Percentiles rank a stretch among this genome's conserved stretches.
These are phyloP conservation scores for Claviceps arundinis DNA, from an alignment of 2,329 filamentous ascomycete species.

Conservation along the genomic window DNA sequence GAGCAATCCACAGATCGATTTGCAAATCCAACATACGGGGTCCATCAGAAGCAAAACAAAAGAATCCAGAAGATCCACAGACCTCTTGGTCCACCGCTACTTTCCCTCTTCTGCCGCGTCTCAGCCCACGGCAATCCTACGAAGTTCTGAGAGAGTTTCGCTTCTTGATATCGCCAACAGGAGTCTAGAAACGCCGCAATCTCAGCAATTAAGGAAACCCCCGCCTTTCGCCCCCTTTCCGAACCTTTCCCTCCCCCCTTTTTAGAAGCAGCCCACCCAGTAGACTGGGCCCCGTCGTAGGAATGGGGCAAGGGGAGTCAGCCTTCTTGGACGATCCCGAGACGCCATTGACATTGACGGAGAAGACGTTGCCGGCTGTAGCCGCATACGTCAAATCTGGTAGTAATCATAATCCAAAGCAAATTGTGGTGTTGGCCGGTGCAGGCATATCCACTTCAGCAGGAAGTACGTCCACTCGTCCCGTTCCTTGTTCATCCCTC, in stretches of 20 bases:
- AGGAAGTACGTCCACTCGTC: conserved; percentile 32
- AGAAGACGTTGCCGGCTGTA: conserved; percentile 57
- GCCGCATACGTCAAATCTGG: conserved; percentile 53
- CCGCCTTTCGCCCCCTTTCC: conserved; percentile 5
- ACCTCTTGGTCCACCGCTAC: too few relatives aligned
- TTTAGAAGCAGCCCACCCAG: too few relatives aligned
- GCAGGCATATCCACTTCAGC: conserved; percentile 74
- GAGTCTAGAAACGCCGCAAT: conserved; percentile 12
- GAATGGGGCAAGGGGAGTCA: conserved; percentile 80
- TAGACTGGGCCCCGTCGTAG: conserved; percentile 24
- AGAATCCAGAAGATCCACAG: too few relatives aligned
- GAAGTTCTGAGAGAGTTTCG: too few relatives aligned
- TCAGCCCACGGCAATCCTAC: too few relatives aligned
- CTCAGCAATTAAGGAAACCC: conserved; percentile 17
- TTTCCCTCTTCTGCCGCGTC: too few relatives aligned
- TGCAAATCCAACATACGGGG: too few relatives aligned
- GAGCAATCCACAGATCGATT: too few relatives aligned
- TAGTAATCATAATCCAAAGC: conserved; percentile 41
- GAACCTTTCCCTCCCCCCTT: conserved; percentile 14
- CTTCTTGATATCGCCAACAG: background rate
- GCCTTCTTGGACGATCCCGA: conserved; percentile 48
- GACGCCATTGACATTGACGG: conserved; percentile 49
- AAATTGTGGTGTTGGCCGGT: conserved; percentile 80
- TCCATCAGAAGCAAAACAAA: too few relatives aligned
- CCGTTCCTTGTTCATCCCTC: background rate